phyloP scores from a whole-genome alignment of 164 flowering plant species.

The Buxus sempervirens region DNA sequence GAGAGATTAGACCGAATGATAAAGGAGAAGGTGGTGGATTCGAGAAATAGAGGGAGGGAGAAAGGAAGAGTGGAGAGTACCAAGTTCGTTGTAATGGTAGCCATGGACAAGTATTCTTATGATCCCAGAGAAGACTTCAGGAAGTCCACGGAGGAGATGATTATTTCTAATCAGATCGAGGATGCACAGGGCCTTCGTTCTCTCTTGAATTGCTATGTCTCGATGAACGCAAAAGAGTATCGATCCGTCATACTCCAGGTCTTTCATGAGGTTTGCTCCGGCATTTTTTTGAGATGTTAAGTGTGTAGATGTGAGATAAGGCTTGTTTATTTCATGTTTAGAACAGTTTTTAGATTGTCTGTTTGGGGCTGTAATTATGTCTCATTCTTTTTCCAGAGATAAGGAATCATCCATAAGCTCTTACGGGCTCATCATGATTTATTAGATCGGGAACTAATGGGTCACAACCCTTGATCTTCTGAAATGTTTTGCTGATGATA shows the following conservation, averaged over 20 bases:
- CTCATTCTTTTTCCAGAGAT: no score
- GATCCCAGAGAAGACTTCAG: constrained; percentile 79
- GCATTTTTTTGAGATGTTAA: constrained; percentile 41
- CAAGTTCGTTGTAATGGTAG: constrained; percentile 66
- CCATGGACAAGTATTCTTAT: constrained; percentile 66
- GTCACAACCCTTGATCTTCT: no score
- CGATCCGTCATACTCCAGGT: constrained; percentile 54
- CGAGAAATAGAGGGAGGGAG: constrained; percentile 22
- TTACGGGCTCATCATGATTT: no score
- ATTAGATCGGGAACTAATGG: no score
- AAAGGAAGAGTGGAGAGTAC: constrained; percentile 17
- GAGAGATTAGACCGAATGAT: constrained; percentile 81
- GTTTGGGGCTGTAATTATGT: no score
- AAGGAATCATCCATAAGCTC: no score
- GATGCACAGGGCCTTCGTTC: constrained; percentile 54
- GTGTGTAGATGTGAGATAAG: no score
- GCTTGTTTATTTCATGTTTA: no score
- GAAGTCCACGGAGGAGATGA: constrained; percentile 70
- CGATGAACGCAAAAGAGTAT: constrained; percentile 66
- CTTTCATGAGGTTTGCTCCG: constrained; percentile 71
- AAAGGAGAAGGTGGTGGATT: constrained; percentile 37
- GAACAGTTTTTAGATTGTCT: no score
- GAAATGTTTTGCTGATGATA: no score
- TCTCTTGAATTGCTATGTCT: constrained; percentile 61
- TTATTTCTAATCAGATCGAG: constrained; percentile 40